Conservation (phyloP, 192 early-diverging fungal genomes). For the Mortierella hygrophila region DNA sequence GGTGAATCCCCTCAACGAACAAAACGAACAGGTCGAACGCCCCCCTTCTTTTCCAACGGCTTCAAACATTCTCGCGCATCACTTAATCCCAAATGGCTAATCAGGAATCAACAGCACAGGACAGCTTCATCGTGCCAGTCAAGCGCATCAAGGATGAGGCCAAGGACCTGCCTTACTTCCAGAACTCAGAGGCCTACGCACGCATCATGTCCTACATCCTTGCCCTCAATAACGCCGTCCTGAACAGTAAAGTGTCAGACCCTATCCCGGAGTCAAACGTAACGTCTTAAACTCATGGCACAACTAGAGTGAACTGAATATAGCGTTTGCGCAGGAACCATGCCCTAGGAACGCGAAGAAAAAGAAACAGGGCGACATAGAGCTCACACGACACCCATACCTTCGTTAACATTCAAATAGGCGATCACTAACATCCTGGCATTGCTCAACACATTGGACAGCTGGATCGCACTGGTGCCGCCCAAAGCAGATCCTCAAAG, state of each 20-base stretch:
- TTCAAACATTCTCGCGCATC: not conserved
- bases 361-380: not conserved
- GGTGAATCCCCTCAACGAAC: not conserved
- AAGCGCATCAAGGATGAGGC: constrained; percentile 53
- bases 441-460: constrained; percentile 74
- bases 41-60: not conserved
- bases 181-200: constrained; percentile 73
- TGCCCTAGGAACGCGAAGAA: not conserved
- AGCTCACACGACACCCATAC: not conserved
- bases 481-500: constrained; percentile 79
- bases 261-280: constrained; percentile 70
- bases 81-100: not conserved
- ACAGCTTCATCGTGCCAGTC: constrained; percentile 25
- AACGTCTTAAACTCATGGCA: not conserved
- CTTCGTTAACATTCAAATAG: constrained; percentile 38
- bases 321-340: not conserved
- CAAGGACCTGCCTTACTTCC: constrained; percentile 63
- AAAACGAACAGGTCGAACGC: not conserved
- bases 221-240: constrained; percentile 77
- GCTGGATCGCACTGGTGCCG: constrained; percentile 84
- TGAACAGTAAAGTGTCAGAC: constrained; percentile 72
- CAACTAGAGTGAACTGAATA: not conserved
- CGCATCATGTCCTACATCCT: constrained; percentile 81
- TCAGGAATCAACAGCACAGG: constrained; percentile 17
- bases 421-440: constrained; percentile 62